These are phyloP conservation scores for Phytomonas sp. DNA, from an alignment of 208 protist species.

Conservation along the genomic window DNA sequence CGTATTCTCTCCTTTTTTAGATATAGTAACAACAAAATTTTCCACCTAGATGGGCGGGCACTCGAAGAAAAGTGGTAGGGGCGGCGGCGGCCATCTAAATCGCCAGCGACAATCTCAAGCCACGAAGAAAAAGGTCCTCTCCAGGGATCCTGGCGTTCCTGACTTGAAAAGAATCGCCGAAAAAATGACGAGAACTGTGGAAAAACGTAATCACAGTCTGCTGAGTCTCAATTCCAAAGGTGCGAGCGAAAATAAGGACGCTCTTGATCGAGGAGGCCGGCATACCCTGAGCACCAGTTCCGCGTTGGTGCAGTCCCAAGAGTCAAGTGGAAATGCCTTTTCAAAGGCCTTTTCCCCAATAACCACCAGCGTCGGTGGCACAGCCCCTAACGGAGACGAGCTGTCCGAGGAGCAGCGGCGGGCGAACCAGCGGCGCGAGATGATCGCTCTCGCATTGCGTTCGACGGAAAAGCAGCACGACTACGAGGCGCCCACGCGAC, in stretches of 20 bases:
- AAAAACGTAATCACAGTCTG: constrained; percentile 56
- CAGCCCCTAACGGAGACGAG: background rate
- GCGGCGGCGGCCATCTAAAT: constrained; percentile 24
- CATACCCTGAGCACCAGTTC: constrained; percentile 10
- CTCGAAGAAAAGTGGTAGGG: constrained; percentile 79
- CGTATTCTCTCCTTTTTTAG: background rate
- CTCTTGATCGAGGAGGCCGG: constrained; percentile 1
- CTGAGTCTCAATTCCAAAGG: constrained; percentile 34
- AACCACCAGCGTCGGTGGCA: background rate
- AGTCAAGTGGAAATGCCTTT: background rate
- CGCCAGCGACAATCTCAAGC: constrained; percentile 19
- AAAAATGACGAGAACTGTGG: constrained; percentile 52
- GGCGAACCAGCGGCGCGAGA: constrained; percentile 46
- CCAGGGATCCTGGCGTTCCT: constrained; percentile 74
- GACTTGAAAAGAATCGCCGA: constrained; percentile 60
- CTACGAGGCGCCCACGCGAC: constrained; percentile 52
- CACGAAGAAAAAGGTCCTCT: constrained; percentile 39
- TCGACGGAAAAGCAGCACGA: constrained; percentile 67
- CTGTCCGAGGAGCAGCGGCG: constrained; percentile 26
- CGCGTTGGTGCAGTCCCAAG: constrained; percentile 11
- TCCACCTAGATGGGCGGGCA: constrained; percentile 60
- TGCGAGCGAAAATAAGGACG: background rate
- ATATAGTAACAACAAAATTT: background rate
- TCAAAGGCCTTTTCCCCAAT: background rate
- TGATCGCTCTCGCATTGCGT: constrained; percentile 62